Conservation (phyloP, 2,329 filamentous ascomycete genomes). For the Penicillium verrucosum region DNA sequence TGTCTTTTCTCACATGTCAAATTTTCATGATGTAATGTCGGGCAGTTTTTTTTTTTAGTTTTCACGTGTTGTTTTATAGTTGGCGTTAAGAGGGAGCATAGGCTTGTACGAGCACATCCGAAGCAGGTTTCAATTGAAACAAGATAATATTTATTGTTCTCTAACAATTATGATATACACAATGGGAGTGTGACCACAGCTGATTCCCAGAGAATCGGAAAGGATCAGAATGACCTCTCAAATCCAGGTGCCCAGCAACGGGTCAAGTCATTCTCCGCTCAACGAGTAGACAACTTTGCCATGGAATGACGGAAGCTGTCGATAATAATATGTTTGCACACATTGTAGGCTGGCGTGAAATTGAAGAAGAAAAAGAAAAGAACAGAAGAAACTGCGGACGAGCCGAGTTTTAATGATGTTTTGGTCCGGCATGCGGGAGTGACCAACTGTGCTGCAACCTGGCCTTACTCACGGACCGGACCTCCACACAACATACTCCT, state of each 20-base stretch:
- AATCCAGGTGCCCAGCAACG: constrained; percentile 70
- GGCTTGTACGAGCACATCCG: neutral
- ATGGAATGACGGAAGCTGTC: constrained; percentile 52
- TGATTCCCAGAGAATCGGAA: constrained; percentile 67
- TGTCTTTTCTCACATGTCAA: constrained; percentile 5
- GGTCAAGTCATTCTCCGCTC: constrained; percentile 62
- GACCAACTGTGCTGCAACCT: constrained; percentile 45
- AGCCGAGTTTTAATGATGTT: constrained; percentile 29
- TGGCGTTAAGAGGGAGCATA: constrained; percentile 13
- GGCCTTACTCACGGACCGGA: constrained; percentile 40
- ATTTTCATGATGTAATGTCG: constrained; percentile 50
- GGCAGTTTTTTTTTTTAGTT: constrained; percentile 2
- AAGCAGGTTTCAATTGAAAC: neutral
- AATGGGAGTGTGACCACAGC: constrained; percentile 58
- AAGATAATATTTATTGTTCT: neutral
- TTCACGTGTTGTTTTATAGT: neutral
- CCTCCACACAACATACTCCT: constrained; percentile 38
- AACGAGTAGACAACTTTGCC: constrained; percentile 65
- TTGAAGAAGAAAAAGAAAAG: constrained; percentile 44
- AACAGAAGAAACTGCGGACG: constrained; percentile 24
- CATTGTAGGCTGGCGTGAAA: constrained; percentile 50
- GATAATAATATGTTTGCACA: constrained; percentile 54
- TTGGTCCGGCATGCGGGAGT: constrained; percentile 33
- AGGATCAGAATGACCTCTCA: constrained; percentile 62
- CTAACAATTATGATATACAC: neutral